Conservation (phyloP, 345 rosid genomes). For the Murraya paniculata region DNA sequence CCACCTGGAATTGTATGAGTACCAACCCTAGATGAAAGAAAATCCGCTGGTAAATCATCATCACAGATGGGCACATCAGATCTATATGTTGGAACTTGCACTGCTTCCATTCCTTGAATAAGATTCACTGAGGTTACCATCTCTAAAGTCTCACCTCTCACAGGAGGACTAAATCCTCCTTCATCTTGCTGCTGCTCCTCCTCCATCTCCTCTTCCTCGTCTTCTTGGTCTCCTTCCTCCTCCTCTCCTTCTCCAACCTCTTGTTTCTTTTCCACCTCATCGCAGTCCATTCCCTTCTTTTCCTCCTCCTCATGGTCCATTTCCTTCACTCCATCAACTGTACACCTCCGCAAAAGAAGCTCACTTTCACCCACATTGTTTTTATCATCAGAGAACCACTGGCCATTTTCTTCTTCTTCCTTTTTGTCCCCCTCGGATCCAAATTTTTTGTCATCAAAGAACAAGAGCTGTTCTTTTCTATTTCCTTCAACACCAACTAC, state of each 20-base stretch:
- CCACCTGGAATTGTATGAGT: conserved; percentile 47
- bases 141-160: conserved; percentile 42
- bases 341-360: conserved; percentile 47
- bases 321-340: conserved; percentile 21
- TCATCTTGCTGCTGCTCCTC: conserved; percentile 39
- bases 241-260: conserved; percentile 19
- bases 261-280: conserved; percentile 20
- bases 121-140: conserved; percentile 53
- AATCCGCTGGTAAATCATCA: conserved; percentile 48
- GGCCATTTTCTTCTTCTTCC: conserved; percentile 28
- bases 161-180: conserved; percentile 43
- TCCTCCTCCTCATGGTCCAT: conserved; percentile 15
- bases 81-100: conserved; percentile 40
- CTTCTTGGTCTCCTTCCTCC: conserved; percentile 27
- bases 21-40: conserved; percentile 55
- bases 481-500: conserved; percentile 47
- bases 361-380: conserved; percentile 29
- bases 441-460: conserved; percentile 25
- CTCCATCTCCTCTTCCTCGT: conserved; percentile 36
- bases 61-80: conserved; percentile 52
- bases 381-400: conserved; percentile 43
- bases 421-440: conserved; percentile 48
- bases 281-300: conserved; percentile 17
- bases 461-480: conserved; percentile 28
- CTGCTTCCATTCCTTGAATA: conserved; percentile 58